Base-by-base conservation (phyloP, 2,329 filamentous ascomycete species). In the Alternaria infectoria region DNA sequence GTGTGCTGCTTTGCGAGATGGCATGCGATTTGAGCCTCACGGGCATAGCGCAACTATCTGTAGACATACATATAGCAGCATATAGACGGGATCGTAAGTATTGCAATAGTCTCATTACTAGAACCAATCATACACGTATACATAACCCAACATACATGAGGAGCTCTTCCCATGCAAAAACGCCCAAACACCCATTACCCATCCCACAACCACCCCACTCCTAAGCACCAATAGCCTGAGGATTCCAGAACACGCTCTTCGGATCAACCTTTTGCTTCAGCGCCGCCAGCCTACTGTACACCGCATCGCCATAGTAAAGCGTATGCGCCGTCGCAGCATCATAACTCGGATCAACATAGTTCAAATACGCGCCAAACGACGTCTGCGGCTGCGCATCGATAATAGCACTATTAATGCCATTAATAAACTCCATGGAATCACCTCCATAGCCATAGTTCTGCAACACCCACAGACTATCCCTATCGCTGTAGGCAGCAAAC, bases 271-370 rank as follows among this genome's bases (percentile, higher is more conserved):
- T 73, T 63, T 73, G 73, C 76, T 83, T 83, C 28, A 83, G 72
- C 55, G 68, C 65, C 51, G 74, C 69, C 55, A 83, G 62, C 61
- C 71, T 73, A 8, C 62, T 40, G 49, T 79, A 81, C 19, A 79
- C 64, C 13, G 71, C 76, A 12, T 78, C 72, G 6, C 83, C 79
- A 65, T 83, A 87, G 74, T 87, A 87, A 65, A 84, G 72, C 62
- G 82, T 72, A 65, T 85, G 82, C 3, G 86, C 86, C n/a, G 79
- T 79, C 2, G 78, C 78, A n/a, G 81, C 78, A 69, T 80, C 78
- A 61, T 86, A 77, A 46, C 76, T 80, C 0, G 85, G 81, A 68
- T 87, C 86, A 5, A 85, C 81, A 56, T 87, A 87, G 77, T 87
- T 87, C 67, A 84, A 77, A 65, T 87, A 87, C 61, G 83, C 83